phyloP scores from a whole-genome alignment of 2,329 filamentous ascomycete species.

The Alternaria sp. region DNA sequence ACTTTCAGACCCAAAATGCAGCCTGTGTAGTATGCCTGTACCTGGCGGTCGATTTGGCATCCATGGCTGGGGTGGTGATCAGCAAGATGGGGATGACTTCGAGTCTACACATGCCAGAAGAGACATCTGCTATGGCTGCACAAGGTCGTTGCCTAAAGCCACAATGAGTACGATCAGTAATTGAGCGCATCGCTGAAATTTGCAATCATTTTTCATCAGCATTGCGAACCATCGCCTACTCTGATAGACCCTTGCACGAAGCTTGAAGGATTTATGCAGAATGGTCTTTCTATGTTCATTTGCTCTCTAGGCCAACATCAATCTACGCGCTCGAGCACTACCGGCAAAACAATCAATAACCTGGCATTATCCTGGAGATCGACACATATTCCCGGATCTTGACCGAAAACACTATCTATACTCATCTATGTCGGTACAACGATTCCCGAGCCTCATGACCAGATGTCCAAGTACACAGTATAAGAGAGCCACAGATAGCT shows the following conservation, averaged over 20 bases:
- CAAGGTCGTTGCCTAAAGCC: conserved; percentile 60
- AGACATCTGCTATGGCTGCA: conserved; percentile 76
- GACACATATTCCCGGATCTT: not conserved
- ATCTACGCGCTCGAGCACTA: not conserved
- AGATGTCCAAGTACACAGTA: not conserved
- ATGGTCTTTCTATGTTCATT: not conserved
- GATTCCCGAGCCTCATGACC: not conserved
- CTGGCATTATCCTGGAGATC: not conserved
- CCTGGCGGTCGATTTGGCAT: conserved; percentile 69
- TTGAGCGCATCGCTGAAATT: conserved; percentile 1
- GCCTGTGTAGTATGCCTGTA: conserved; percentile 74
- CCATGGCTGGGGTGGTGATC: conserved; percentile 67
- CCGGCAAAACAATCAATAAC: not conserved
- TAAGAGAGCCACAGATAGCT: not conserved
- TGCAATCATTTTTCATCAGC: not conserved
- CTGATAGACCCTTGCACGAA: not conserved
- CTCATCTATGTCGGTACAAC: not conserved
- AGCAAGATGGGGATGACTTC: conserved; percentile 52
- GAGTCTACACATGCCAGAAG: conserved; percentile 26
- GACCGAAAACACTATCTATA: not conserved
- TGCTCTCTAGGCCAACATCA: not conserved
- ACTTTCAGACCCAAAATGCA: conserved; percentile 58
- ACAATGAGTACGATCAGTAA: not conserved
- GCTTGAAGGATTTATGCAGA: not conserved
- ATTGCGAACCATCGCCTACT: not conserved